phyloP scores from a whole-genome alignment of 768 basidiomycete species.

The Trichaptum fuscoviolaceum region DNA sequence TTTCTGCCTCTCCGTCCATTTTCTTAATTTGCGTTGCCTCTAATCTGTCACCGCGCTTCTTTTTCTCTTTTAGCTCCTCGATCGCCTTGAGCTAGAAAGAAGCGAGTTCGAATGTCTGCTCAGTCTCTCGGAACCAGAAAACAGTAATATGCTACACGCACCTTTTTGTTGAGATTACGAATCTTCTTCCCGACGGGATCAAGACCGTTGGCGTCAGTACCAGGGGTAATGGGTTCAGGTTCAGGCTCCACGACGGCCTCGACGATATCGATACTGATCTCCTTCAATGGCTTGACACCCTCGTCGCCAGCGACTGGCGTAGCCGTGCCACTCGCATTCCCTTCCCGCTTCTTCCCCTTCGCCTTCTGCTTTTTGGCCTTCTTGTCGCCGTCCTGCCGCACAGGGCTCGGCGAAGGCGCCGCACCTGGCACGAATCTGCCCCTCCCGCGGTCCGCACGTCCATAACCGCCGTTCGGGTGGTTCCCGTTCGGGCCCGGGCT shows the following conservation, averaged over 20 bases:
- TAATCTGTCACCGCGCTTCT: slow-evolving; percentile 81
- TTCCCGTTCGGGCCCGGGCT: slow-evolving; percentile 40
- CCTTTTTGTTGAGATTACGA: slow-evolving; percentile 95
- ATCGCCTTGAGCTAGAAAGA: slow-evolving; percentile 86
- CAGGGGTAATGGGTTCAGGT: slow-evolving; percentile 44
- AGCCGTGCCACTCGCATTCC: slow-evolving; percentile 21
- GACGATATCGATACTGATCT: slow-evolving; percentile 28
- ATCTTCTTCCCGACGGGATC: slow-evolving; percentile 90
- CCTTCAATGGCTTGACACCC: slow-evolving; percentile 29
- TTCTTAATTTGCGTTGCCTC: slow-evolving; percentile 97
- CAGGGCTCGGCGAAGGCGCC: slow-evolving; percentile 44
- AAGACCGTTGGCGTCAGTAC: slow-evolving; percentile 44
- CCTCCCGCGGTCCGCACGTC: slow-evolving; percentile 30
- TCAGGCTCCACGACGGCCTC: slow-evolving; percentile 6
- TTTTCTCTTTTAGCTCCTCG: slow-evolving; percentile 93
- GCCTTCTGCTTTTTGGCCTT: slow-evolving; percentile 57
- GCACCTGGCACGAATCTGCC: slow-evolving; percentile 70
- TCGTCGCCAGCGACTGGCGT: slow-evolving; percentile 22
- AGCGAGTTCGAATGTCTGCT: background rate
- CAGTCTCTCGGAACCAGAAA: slow-evolving; percentile 9
- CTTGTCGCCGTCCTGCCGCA: slow-evolving; percentile 34
- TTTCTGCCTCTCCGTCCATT: slow-evolving; percentile 86
- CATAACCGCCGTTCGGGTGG: slow-evolving; percentile 15
- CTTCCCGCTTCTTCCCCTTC: slow-evolving; percentile 40
- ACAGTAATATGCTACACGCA: slow-evolving; percentile 26